A percentile compares a stretch with the other conserved stretches of the same genome.
phyloP scores from a whole-genome alignment of 2,329 filamentous ascomycete genomes.

The Pseudogymnoascus sp. region DNA sequence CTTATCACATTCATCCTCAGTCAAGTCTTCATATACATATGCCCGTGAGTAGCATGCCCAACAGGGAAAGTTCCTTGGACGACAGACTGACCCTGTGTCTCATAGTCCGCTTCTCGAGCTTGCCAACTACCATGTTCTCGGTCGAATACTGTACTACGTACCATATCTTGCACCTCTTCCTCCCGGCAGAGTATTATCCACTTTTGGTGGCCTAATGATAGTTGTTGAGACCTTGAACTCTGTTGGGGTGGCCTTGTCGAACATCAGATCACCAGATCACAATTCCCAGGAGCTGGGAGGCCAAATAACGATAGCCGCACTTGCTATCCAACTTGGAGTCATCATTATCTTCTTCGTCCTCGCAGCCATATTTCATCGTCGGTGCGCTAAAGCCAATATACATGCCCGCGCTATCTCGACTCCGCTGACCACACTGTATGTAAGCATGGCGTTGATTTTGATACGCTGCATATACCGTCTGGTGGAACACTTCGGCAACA shows the following conservation, averaged over 20 bases:
- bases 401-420: slow-evolving; percentile 25
- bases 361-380: slow-evolving; percentile 40
- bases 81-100: not conserved
- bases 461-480: slow-evolving; percentile 47
- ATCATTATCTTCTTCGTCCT: slow-evolving; percentile 41
- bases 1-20: slow-evolving; percentile 37
- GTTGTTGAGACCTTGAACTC: slow-evolving; percentile 41
- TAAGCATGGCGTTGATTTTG: slow-evolving; percentile 40
- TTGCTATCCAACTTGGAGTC: slow-evolving; percentile 46
- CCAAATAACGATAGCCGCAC: slow-evolving; percentile 39
- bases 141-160: slow-evolving; percentile 51
- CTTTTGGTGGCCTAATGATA: slow-evolving; percentile 38
- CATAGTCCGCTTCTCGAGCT: slow-evolving; percentile 48
- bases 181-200: slow-evolving; percentile 36
- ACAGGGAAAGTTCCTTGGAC: not conserved
- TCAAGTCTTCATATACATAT: slow-evolving; percentile 13
- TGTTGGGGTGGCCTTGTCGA: slow-evolving; percentile 38
- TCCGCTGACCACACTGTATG: slow-evolving; percentile 41
- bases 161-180: slow-evolving; percentile 46
- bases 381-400: slow-evolving; percentile 24
- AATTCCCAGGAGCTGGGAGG: slow-evolving; percentile 34
- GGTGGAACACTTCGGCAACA: slow-evolving; percentile 46
- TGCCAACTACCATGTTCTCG: slow-evolving; percentile 54
- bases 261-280: slow-evolving; percentile 35
- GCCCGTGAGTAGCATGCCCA: slow-evolving; percentile 23